phyloP scores from a whole-genome alignment of 352 stramenopile species.

The Aphanomyces invadans region DNA sequence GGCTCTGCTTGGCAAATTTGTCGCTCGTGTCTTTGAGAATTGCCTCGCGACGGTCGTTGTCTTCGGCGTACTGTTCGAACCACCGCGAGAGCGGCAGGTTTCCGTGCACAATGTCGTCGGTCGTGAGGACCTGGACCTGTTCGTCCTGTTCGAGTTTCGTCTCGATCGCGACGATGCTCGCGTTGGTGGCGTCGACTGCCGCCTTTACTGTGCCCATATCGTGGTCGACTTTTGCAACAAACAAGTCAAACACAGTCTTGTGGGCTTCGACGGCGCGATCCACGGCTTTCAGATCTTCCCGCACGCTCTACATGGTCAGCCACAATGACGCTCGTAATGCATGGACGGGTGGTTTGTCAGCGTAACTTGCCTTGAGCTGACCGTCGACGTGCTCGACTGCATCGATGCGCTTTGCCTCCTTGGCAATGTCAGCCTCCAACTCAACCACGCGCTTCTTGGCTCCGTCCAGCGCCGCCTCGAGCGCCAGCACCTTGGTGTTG shows the following conservation, averaged over 20 bases:
- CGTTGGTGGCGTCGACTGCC: slow-evolving; percentile 67
- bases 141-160: slow-evolving; percentile 75
- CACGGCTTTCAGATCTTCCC: slow-evolving; percentile 44
- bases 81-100: slow-evolving; percentile 70
- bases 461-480: slow-evolving; percentile 68
- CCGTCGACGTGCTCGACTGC: slow-evolving; percentile 2
- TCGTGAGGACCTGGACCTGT: slow-evolving; percentile 71
- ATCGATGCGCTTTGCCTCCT: slow-evolving; percentile 69
- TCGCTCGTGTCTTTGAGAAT: slow-evolving; percentile 71
- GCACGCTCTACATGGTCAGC: slow-evolving; percentile 13
- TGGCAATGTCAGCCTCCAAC: slow-evolving; percentile 46
- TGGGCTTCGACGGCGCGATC: slow-evolving; percentile 42
- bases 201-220: slow-evolving; percentile 44
- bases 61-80: slow-evolving; percentile 66
- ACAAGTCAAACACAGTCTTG: slow-evolving; percentile 36
- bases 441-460: slow-evolving; percentile 54
- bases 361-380: slow-evolving; percentile 24
- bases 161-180: slow-evolving; percentile 79
- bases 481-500: slow-evolving; percentile 64
- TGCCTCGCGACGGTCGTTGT: slow-evolving; percentile 62
- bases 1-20: slow-evolving; percentile 72
- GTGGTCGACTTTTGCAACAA: slow-evolving; percentile 45
- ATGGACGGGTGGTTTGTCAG: too few species aligned
- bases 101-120: slow-evolving; percentile 72
- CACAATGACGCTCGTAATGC: too few species aligned